Evolutionary conservation across 2,329 filamentous ascomycete species (phyloP).

Genomic region (Botrytis galanthina): DNA sequence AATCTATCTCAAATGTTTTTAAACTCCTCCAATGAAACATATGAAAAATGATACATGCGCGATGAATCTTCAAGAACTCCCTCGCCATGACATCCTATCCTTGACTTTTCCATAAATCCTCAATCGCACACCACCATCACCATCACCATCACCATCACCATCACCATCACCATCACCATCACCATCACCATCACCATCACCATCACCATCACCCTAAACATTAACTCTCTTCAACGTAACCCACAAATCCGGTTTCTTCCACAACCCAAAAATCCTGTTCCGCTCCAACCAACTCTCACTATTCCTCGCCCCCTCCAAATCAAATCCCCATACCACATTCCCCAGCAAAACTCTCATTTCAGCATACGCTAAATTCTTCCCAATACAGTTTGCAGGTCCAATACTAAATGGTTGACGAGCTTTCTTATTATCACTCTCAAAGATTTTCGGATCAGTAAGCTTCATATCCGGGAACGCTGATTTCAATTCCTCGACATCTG

Average conservation of each 20-base stretch:
- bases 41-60: too few relatives aligned
- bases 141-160: not conserved
- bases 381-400: slow-evolving; percentile 18
- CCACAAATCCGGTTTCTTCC: slow-evolving; percentile 12
- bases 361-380: slow-evolving; percentile 20
- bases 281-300: slow-evolving; percentile 7
- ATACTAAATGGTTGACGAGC: slow-evolving; percentile 13
- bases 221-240: slow-evolving; percentile 17
- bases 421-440: slow-evolving; percentile 9
- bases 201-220: not conserved
- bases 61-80: too few relatives aligned
- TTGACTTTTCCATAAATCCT: too few relatives aligned
- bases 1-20: too few relatives aligned
- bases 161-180: too few relatives aligned
- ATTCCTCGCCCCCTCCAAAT: slow-evolving; percentile 10
- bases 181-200: not conserved
- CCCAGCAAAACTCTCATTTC: slow-evolving; percentile 17
- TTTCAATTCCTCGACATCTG: not conserved
- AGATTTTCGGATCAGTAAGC: not conserved
- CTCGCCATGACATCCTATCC: too few relatives aligned
- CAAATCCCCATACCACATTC: slow-evolving; percentile 15
- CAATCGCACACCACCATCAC: not conserved
- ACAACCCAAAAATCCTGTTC: not conserved
- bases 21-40: too few relatives aligned
- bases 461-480: not conserved